These are phyloP conservation scores for Phialophora macrospora DNA, from an alignment of 2,329 filamentous ascomycete genomes.

Conservation along the genomic window DNA sequence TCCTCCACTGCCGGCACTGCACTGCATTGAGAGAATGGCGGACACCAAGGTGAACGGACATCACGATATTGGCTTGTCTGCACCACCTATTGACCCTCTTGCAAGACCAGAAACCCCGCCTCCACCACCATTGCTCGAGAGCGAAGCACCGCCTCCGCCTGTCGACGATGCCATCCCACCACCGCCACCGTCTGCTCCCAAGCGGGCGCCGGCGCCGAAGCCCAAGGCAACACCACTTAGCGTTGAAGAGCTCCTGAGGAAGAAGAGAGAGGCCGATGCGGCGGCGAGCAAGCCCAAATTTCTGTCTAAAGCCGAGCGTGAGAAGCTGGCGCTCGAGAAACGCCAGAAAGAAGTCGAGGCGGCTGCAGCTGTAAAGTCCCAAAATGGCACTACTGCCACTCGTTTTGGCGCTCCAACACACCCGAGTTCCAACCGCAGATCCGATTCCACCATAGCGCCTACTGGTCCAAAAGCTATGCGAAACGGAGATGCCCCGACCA, in stretches of 20 bases:
- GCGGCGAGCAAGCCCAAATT: slow-evolving; percentile 88
- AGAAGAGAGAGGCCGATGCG: slow-evolving; percentile 84
- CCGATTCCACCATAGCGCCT: slow-evolving; percentile 56
- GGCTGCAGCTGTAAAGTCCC: slow-evolving; percentile 14
- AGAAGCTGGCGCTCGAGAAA: slow-evolving; percentile 78
- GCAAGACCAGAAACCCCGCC: slow-evolving; percentile 41
- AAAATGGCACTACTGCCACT: slow-evolving; percentile 17
- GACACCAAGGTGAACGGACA: slow-evolving; percentile 43
- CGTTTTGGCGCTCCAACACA: slow-evolving; percentile 17
- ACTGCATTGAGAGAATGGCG: slow-evolving; percentile 42
- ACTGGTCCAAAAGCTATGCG: slow-evolving; percentile 75
- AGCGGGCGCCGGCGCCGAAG: slow-evolving; percentile 46
- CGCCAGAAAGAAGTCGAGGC: slow-evolving; percentile 72
- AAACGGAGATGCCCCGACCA: slow-evolving; percentile 52
- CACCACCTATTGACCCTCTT: slow-evolving; percentile 46
- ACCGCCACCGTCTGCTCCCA: slow-evolving; percentile 52
- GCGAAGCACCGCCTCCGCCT: slow-evolving; percentile 39
- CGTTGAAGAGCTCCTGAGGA: slow-evolving; percentile 81
- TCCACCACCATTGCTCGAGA: slow-evolving; percentile 30
- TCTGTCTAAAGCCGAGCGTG: slow-evolving; percentile 79
- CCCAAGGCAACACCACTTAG: slow-evolving; percentile 66
- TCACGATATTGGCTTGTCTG: slow-evolving; percentile 39
- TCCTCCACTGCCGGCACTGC: not conserved
- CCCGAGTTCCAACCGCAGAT: slow-evolving; percentile 8
- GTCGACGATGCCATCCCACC: slow-evolving; percentile 41